Conservation (phyloP, 2,329 filamentous ascomycete genomes). For the Lecanicillium sp. region DNA sequence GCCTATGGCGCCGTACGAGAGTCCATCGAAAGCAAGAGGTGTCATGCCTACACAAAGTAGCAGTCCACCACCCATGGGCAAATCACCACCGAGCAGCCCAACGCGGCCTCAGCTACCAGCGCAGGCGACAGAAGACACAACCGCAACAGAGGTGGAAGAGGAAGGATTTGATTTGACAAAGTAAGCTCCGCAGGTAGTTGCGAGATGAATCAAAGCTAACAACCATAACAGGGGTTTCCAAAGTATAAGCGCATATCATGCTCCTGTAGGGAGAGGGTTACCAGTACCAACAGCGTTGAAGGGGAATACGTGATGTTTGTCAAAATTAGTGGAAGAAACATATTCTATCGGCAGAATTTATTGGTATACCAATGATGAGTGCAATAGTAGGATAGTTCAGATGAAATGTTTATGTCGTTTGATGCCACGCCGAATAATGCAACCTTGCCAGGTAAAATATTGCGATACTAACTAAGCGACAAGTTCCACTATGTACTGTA, state of each 20-base stretch:
- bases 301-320: constrained; percentile 24
- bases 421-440: no score
- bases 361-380: background rate
- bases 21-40: constrained; percentile 47
- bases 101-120: constrained; percentile 33
- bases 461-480: no score
- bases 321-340: background rate
- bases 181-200: constrained; percentile 32
- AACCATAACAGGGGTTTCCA: constrained; percentile 50
- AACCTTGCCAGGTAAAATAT: no score
- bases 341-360: no score
- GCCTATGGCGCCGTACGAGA: constrained; percentile 46
- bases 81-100: constrained; percentile 49
- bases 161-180: constrained; percentile 54
- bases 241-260: constrained; percentile 58
- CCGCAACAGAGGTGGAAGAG: constrained; percentile 31
- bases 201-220: constrained; percentile 19
- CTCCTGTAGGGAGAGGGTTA: constrained; percentile 43
- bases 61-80: constrained; percentile 46
- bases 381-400: background rate
- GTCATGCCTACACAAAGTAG: constrained; percentile 47
- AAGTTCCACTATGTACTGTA: no score
- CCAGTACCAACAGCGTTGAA: constrained; percentile 37
- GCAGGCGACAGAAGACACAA: constrained; percentile 22
- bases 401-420: no score